A percentile compares a stretch with the other conserved stretches of the same genome.
Conservation (phyloP, 2,329 filamentous ascomycete genomes). For the Curvularia hawaiiensis region DNA sequence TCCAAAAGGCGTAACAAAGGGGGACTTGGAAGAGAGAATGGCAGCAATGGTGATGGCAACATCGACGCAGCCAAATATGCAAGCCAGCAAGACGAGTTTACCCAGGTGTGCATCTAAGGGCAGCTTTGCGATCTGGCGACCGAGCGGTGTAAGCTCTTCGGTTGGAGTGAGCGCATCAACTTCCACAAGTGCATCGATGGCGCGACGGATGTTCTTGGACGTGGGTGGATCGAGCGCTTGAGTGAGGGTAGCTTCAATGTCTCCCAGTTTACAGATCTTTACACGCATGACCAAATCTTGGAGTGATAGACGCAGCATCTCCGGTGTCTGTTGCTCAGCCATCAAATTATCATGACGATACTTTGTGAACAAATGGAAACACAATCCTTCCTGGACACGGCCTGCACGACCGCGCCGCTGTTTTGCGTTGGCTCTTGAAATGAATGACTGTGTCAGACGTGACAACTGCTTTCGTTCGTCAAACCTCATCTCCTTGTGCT, state of each 20-base stretch:
- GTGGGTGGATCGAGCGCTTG: conserved; percentile 90
- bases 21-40: conserved; percentile 92
- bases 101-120: conserved; percentile 94
- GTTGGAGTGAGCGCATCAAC: conserved; percentile 81
- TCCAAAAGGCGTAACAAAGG: conserved; percentile 86
- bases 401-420: conserved; percentile 92
- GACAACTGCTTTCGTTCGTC: conserved; percentile 93
- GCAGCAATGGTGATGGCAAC: conserved; percentile 90
- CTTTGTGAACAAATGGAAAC: conserved; percentile 95
- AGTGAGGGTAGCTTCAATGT: conserved; percentile 86
- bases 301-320: conserved; percentile 91
- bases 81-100: conserved; percentile 86
- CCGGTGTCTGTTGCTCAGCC: conserved; percentile 91
- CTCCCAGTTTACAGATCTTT: conserved; percentile 95
- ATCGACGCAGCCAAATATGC: conserved; percentile 89
- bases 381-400: conserved; percentile 91
- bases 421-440: conserved; percentile 93
- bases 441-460: conserved; percentile 89
- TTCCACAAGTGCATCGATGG: conserved; percentile 90
- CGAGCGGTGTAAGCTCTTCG: conserved; percentile 87
- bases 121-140: conserved; percentile 82
- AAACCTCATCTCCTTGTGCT: conserved; percentile 96
- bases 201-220: conserved; percentile 88
- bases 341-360: conserved; percentile 83
- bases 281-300: conserved; percentile 95